These are phyloP conservation scores for Ogataea paraovalis DNA, from an alignment of 805 yeast species.

Conservation along the genomic window DNA sequence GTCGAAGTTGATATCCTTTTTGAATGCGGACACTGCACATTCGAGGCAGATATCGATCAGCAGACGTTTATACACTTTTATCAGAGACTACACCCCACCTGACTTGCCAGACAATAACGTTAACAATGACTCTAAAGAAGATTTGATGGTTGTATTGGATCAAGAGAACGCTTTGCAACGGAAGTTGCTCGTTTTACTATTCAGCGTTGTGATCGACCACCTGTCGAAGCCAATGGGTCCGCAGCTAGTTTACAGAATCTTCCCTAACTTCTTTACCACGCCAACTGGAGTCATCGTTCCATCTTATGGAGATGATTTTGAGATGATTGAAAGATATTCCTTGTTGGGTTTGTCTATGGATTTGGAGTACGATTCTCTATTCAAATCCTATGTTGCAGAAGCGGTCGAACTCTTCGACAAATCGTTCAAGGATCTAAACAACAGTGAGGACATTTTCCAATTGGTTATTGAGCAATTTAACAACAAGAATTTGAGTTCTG, in stretches of 20 bases:
- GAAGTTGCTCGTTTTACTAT: conserved; percentile 56
- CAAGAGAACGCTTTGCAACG: conserved; percentile 65
- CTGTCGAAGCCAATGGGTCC: conserved; percentile 2
- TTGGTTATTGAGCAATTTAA: conserved; percentile 35
- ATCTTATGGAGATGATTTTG: conserved; percentile 8
- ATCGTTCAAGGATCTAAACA: conserved; percentile 21
- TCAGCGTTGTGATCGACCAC: conserved; percentile 47
- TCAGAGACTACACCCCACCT: conserved; percentile 54
- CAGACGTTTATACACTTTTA: conserved; percentile 62
- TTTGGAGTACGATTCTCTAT: conserved; percentile 44
- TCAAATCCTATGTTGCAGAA: conserved; percentile 34
- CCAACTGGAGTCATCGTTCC: neutral
- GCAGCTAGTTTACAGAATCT: conserved; percentile 6
- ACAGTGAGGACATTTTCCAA: conserved; percentile 38
- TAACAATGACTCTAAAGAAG: conserved; percentile 34
- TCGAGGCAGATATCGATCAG: conserved; percentile 36
- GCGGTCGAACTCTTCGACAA: conserved; percentile 39
- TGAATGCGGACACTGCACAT: conserved; percentile 38
- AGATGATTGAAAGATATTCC: conserved; percentile 26
- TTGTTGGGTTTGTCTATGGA: conserved; percentile 62
- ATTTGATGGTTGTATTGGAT: conserved; percentile 36
- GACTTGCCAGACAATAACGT: conserved; percentile 34
- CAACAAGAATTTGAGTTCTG: conserved; percentile 14
- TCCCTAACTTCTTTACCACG: conserved; percentile 9
- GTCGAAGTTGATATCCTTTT: conserved; percentile 51